phyloP scores from a whole-genome alignment of 2,329 filamentous ascomycete genomes.

The Dothideomycetes sp. region DNA sequence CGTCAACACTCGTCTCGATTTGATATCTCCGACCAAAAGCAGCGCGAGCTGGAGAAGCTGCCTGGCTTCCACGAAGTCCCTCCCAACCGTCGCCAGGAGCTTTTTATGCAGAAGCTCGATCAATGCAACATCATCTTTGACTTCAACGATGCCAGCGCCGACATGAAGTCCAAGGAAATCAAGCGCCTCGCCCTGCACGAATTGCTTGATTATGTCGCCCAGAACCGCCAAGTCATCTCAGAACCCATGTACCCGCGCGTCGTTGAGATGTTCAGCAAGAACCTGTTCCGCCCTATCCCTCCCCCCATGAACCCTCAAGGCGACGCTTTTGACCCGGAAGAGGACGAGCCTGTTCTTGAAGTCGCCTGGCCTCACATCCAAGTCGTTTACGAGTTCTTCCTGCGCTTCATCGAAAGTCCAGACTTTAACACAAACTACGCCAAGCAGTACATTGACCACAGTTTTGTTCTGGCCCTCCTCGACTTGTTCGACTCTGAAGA shows the following conservation, averaged over 20 bases:
- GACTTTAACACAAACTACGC: constrained; percentile 99
- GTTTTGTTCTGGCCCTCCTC: constrained; percentile 89
- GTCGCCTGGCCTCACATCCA: constrained; percentile 99
- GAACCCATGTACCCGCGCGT: constrained; percentile 98
- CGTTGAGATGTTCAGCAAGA: constrained; percentile 99
- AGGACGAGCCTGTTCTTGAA: constrained; percentile 95
- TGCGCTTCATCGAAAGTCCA: constrained; percentile 97
- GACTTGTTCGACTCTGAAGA: constrained; percentile 98
- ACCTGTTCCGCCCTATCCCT: constrained; percentile 91
- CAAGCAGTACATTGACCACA: constrained; percentile 97
- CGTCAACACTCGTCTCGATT: constrained; percentile 96
- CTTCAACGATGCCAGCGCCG: constrained; percentile 94
- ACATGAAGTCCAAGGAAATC: constrained; percentile 99
- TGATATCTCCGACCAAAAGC: constrained; percentile 85
- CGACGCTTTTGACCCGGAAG: constrained; percentile 95
- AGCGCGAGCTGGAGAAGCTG: constrained; percentile 88
- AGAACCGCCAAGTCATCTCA: constrained; percentile 96
- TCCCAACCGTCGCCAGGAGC: constrained; percentile 84
- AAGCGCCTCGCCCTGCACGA: constrained; percentile 94
- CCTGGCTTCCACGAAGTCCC: constrained; percentile 97
- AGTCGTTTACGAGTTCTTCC: constrained; percentile 98
- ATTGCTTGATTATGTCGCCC: constrained; percentile 93
- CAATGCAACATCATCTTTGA: constrained; percentile 99
- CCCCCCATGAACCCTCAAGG: constrained; percentile 96
- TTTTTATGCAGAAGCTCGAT: constrained; percentile 99